Percentiles rank a stretch among this genome's conserved stretches.
These are phyloP conservation scores for Phascolomyces articulosus DNA, from an alignment of 371 early-diverging fungal genomes.

Conservation along the genomic window DNA sequence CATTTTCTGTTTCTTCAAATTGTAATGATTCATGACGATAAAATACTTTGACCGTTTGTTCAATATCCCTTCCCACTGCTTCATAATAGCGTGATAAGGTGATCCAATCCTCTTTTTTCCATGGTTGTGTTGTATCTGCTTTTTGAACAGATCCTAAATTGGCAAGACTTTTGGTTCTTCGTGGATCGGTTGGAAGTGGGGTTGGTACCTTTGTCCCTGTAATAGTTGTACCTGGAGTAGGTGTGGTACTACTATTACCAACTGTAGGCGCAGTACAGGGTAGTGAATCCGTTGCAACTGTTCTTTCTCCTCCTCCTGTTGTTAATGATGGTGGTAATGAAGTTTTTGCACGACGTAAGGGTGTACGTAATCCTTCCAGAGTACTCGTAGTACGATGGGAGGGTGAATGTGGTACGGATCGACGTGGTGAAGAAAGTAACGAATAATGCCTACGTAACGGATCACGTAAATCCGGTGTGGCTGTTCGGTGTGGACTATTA, in stretches of 20 bases:
- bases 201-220: no score
- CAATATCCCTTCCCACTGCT: neutral
- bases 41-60: conserved; percentile 8
- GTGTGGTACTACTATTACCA: no score
- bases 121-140: neutral
- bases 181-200: neutral
- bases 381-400: neutral
- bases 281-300: neutral
- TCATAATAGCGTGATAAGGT: conserved; percentile 8
- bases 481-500: neutral
- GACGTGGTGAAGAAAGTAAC: neutral
- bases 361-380: neutral
- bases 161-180: neutral
- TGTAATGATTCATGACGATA: conserved; percentile 8
- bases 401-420: neutral
- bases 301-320: neutral
- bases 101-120: conserved; percentile 5
- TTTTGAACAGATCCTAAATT: neutral
- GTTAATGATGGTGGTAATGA: neutral
- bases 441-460: conserved; percentile 3
- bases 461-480: conserved; percentile 9
- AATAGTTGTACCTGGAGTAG: no score
- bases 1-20: neutral
- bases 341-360: conserved; percentile 6
- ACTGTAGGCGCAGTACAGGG: no score